phyloP scores from a whole-genome alignment of 2,329 filamentous ascomycete genomes.

The Apiospora malaysiana region DNA sequence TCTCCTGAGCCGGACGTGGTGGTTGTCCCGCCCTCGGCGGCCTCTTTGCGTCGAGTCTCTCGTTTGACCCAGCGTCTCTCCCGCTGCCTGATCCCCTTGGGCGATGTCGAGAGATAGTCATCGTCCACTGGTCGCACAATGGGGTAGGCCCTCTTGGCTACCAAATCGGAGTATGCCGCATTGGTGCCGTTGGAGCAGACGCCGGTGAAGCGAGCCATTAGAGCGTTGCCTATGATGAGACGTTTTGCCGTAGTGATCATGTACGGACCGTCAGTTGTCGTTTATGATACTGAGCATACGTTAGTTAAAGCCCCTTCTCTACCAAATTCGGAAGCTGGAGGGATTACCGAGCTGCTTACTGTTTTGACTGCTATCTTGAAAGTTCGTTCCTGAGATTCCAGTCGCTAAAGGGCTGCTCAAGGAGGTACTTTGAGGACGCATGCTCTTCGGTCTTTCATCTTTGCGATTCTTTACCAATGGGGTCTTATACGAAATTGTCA shows the following conservation, averaged over 20 bases:
- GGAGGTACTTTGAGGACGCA: no score
- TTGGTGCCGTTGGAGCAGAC: not conserved
- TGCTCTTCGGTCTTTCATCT: no score
- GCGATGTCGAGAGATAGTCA: not conserved
- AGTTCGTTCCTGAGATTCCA: no score
- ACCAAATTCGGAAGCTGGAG: no score
- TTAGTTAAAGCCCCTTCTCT: not conserved
- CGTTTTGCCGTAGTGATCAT: not conserved
- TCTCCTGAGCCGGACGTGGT: not conserved
- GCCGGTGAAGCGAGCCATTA: not conserved
- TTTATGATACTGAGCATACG: not conserved
- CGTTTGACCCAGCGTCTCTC: not conserved
- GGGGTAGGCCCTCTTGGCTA: not conserved
- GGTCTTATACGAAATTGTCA: not conserved
- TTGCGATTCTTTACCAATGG: not conserved
- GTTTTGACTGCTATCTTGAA: no score
- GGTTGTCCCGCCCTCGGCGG: not conserved
- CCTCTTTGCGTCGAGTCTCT: not conserved
- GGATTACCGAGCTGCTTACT: no score
- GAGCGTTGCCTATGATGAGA: not conserved
- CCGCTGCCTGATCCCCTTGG: not conserved
- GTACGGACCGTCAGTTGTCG: no score
- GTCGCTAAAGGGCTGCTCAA: no score
- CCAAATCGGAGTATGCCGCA: not conserved
- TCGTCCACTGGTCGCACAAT: not conserved